Base-by-base conservation (phyloP, 148 eudicot species). In the Silene uniflora region DNA sequence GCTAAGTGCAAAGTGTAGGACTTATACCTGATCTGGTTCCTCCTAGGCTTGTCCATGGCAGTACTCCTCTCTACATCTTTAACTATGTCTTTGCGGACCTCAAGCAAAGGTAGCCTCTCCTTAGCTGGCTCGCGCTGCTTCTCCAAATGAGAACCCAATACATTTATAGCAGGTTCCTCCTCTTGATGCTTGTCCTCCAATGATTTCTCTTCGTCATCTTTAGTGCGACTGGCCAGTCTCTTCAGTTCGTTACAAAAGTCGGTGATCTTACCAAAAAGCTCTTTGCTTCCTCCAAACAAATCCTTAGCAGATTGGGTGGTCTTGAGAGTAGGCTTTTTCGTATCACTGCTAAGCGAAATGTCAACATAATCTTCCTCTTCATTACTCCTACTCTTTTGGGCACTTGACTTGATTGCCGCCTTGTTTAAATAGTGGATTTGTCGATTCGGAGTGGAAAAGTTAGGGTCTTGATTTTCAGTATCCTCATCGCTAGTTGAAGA, bases 161-260 rank as follows among this genome's bases (percentile, higher is more conserved):
- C 72, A 17, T 17, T n/a, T 58, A 17, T 0, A 58, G 62, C 62
- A 58, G 62, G 62, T 22, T 19, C 25, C 23, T 61, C 23, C 24
- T n/a, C 63, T 60, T 60, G 63, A 61, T 7, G 12, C 10, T 72
- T 65, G 58, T 16, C 10, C 19, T 70, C 7, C 27, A 22, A 0
- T 52, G 73, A 61, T 77, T 78, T n/a, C 58, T 76, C 64, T 29
- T 87, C 91, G 44, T 69, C 76, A 29, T 84, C 90, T 67, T 84
- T 84, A 6, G 61, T 79, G 13, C 58, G 69, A 16, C 55, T 63
- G 0, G 95, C 86, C 87, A 92, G 69, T 65, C 83, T 87, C 89
- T 91, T 93, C 78, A 93, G 74, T 73, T 93, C 98, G 11, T 67
- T 86, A 79, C 97, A 91, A 72, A 93, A 90, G 22, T 91, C 98